These are phyloP conservation scores for Laguncularia racemosa DNA, from an alignment of 345 rosid genomes.

Conservation along the genomic window DNA sequence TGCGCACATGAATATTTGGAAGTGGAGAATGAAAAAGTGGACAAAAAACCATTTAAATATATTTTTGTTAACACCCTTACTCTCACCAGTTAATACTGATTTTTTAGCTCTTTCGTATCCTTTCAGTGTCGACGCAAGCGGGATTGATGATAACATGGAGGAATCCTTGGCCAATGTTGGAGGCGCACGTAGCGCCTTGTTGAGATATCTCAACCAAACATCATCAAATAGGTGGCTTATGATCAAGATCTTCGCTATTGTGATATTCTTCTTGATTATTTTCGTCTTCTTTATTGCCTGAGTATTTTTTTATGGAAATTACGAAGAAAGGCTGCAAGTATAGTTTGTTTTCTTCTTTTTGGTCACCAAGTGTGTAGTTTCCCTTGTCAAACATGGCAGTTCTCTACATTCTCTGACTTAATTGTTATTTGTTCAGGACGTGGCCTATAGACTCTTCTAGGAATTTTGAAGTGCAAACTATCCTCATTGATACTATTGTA, in stretches of 20 bases:
- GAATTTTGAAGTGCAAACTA: too few species aligned
- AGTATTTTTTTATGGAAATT: slow-evolving; percentile 1
- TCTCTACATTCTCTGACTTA: too few species aligned
- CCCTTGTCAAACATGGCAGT: too few species aligned
- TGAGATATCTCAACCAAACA: slow-evolving; percentile 66
- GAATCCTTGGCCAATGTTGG: slow-evolving; percentile 83
- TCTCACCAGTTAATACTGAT: not conserved
- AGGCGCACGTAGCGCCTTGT: slow-evolving; percentile 65
- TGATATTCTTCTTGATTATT: slow-evolving; percentile 58
- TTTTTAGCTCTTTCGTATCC: slow-evolving; percentile 1
- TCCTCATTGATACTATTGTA: too few species aligned
- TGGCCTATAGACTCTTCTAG: too few species aligned
- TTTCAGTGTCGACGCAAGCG: slow-evolving; percentile 24
- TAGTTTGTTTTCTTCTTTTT: too few species aligned
- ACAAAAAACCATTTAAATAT: not conserved
- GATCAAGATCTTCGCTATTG: slow-evolving; percentile 75
- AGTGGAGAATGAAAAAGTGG: too few species aligned
- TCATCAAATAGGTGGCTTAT: slow-evolving; percentile 96
- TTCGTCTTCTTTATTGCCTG: slow-evolving; percentile 70
- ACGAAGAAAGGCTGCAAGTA: too few species aligned
- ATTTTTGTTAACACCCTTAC: not conserved
- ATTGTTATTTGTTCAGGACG: too few species aligned
- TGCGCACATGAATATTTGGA: too few species aligned
- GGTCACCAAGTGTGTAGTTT: too few species aligned
- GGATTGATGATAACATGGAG: slow-evolving; percentile 93